A percentile compares a stretch with the other conserved stretches of the same genome.
phyloP scores from a whole-genome alignment of 169 alveolate genomes.

The Plasmodium gonderi region DNA sequence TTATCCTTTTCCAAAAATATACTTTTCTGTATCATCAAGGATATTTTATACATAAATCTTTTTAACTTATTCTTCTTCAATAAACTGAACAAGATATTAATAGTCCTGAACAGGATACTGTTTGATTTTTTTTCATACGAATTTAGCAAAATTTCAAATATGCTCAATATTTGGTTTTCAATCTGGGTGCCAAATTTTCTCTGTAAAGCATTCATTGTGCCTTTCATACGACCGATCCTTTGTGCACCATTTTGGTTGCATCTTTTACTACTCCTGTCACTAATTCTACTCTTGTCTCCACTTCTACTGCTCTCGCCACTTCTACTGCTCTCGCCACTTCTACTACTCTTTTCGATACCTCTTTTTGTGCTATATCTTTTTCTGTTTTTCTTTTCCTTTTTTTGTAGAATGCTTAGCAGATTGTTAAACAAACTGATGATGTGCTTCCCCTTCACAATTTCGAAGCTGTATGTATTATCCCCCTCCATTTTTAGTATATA shows the following conservation, averaged over 20 bases:
- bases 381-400: background rate
- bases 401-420: background rate
- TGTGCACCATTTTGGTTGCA: too few species aligned
- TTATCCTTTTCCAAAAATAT: conserved; percentile 25
- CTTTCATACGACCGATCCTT: background rate
- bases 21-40: conserved; percentile 36
- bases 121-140: conserved; percentile 60
- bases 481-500: conserved; percentile 38
- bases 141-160: conserved; percentile 50
- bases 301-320: background rate
- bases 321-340: background rate
- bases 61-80: conserved; percentile 8
- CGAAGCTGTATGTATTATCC: background rate
- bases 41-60: conserved; percentile 18
- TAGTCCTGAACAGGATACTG: conserved; percentile 4
- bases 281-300: background rate
- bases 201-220: background rate
- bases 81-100: conserved; percentile 30
- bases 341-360: background rate
- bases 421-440: conserved; percentile 26
- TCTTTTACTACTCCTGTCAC: too few species aligned
- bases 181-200: background rate
- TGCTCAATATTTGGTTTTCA: conserved; percentile 14
- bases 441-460: conserved; percentile 5
- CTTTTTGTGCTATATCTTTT: background rate